These are phyloP conservation scores for Fusarium cicatricum DNA, from an alignment of 2,329 filamentous ascomycete genomes.

Conservation along the genomic window DNA sequence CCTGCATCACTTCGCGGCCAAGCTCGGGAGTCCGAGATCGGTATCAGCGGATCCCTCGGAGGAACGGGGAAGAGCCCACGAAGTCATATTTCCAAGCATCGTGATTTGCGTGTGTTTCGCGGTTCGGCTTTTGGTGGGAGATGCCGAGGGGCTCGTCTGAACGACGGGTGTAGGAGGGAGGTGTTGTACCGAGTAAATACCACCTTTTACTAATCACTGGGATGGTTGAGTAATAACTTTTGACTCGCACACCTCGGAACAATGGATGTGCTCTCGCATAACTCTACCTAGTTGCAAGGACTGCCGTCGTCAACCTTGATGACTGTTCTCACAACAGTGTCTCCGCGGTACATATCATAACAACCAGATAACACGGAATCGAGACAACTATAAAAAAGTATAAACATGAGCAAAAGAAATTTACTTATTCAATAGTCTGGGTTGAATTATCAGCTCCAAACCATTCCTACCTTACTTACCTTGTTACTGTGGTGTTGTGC, in stretches of 20 bases:
- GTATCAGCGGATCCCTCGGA: constrained; percentile 5
- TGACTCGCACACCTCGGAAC: no score
- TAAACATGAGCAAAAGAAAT: no score
- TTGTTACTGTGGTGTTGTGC: no score
- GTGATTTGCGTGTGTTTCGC: no score
- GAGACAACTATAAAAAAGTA: background rate
- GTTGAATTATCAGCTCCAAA: no score
- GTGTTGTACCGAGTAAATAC: no score
- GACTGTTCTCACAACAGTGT: background rate
- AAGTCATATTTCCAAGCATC: background rate
- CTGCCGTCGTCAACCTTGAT: constrained; percentile 3
- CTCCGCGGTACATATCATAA: background rate
- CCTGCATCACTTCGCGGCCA: constrained; percentile 7
- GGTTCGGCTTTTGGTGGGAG: constrained; percentile 15
- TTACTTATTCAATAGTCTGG: no score
- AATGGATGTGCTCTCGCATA: no score
- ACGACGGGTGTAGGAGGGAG: no score
- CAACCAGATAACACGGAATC: background rate
- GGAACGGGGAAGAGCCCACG: constrained; percentile 8
- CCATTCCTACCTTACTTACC: no score
- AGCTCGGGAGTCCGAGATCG: constrained; percentile 25
- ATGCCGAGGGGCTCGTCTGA: constrained; percentile 8
- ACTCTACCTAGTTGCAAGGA: background rate
- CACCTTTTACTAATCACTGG: no score
- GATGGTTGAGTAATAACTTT: no score